These are phyloP conservation scores for Penicillium griseofulvum DNA, from an alignment of 2,329 filamentous ascomycete genomes.

Conservation along the genomic window DNA sequence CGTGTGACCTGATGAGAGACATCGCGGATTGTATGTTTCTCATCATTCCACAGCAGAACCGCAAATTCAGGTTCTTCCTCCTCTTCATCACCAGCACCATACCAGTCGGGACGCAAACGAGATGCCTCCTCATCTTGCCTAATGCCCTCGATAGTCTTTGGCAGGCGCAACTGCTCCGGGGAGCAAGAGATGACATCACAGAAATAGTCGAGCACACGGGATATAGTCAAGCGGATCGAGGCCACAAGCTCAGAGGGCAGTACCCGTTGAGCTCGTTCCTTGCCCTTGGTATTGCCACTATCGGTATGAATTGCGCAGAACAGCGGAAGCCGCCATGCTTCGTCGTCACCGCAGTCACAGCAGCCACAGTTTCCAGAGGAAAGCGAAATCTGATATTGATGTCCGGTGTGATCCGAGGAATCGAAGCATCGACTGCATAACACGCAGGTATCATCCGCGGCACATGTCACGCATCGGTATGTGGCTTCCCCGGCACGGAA, in stretches of 20 bases:
- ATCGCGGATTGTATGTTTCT: conserved; percentile 94
- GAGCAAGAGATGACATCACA: conserved; percentile 98
- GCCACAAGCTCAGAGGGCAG: conserved; percentile 73
- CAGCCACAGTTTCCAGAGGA: conserved; percentile 91
- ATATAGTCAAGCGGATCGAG: conserved; percentile 81
- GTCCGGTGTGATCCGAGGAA: conserved; percentile 87
- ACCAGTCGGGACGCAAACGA: conserved; percentile 72
- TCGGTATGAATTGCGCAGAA: conserved; percentile 87
- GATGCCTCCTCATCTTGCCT: conserved; percentile 77
- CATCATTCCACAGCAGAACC: conserved; percentile 92
- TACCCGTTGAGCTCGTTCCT: conserved; percentile 59
- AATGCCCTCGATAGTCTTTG: conserved; percentile 80
- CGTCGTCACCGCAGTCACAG: conserved; percentile 94
- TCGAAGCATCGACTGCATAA: conserved; percentile 94
- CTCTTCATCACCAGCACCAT: conserved; percentile 59
- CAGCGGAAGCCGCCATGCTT: conserved; percentile 86
- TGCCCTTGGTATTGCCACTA: conserved; percentile 48
- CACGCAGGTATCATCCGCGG: conserved; percentile 90
- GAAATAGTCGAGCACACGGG: conserved; percentile 84
- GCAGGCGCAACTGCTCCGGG: conserved; percentile 84
- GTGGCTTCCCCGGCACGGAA: conserved; percentile 92
- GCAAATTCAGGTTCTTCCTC: conserved; percentile 73
- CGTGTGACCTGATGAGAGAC: conserved; percentile 86
- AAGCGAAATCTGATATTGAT: conserved; percentile 84
- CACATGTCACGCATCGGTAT: conserved; percentile 92